Conservation (phyloP, 1,139 yeast species). For the Pichia sp. region DNA sequence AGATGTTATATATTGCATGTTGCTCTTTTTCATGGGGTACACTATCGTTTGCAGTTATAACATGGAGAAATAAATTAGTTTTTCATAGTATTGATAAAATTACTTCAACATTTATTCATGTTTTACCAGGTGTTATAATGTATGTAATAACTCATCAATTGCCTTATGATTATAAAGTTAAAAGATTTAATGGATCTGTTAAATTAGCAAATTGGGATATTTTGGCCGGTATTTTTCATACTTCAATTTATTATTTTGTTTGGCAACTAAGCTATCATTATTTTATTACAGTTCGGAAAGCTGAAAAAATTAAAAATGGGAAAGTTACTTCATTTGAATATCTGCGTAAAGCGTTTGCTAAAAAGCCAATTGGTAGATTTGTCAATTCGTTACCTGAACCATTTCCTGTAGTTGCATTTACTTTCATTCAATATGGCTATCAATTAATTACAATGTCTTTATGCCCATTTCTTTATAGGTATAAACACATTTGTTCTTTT, state of each 20-base stretch:
- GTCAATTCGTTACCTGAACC: constrained; percentile 81
- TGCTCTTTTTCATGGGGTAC: constrained; percentile 88
- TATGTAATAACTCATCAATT: constrained; percentile 83
- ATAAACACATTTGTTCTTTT: constrained; percentile 58
- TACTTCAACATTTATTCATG: constrained; percentile 87
- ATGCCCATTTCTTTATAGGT: constrained; percentile 80
- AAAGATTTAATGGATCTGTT: constrained; percentile 77
- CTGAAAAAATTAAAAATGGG: constrained; percentile 80
- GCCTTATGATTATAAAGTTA: constrained; percentile 45
- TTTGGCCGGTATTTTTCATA: constrained; percentile 64
- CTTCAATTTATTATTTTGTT: constrained; percentile 77
- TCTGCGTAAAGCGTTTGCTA: constrained; percentile 64
- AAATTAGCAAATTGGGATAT: constrained; percentile 64
- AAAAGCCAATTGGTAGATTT: constrained; percentile 62
- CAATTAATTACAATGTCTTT: constrained; percentile 85
- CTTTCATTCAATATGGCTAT: constrained; percentile 78
- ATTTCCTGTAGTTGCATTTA: constrained; percentile 79
- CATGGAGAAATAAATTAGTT: constrained; percentile 94
- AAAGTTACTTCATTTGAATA: constrained; percentile 84
- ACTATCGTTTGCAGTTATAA: constrained; percentile 85
- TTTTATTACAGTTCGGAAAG: constrained; percentile 76
- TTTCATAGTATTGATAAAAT: constrained; percentile 89
- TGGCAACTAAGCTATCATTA: constrained; percentile 93
- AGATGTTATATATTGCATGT: constrained; percentile 68
- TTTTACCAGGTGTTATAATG: constrained; percentile 84